Evolutionary conservation across 2,329 filamentous ascomycete genomes (phyloP), one percentile per base, ranked within the genome.

Genomic region (Cladosporium sp.): DNA sequence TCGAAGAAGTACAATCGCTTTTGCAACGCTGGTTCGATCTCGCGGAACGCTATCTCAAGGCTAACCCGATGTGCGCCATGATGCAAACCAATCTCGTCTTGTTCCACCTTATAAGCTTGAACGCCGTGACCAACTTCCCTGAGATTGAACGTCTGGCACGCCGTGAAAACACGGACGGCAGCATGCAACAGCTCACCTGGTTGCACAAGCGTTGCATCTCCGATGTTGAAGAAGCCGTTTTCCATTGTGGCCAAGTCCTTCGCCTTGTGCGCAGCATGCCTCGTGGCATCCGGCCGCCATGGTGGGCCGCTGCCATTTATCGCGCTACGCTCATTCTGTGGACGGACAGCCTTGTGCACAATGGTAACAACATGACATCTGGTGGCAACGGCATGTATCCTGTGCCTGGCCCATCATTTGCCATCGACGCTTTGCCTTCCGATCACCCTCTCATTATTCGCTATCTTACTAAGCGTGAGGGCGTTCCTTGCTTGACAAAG

Each of bases 261-360:
- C 75, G 81, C 3, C 72, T 85, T 9, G 67, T 86, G 33, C 72
- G 78, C 6, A 69, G 71, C 12, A 85, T 87, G 77, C 75, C 79
- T 2, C 68, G 70, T 25, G 77, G 80, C 42, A 72, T 78, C 3
- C 77, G 82, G 18, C 84, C 84, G 5, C 78, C 76, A 32, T 88
- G 84, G 84, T 88, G 84, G 84, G 72, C 81, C n/a, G 78, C 76
- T 1, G 84, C 83, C 3, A 70, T 87, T 35, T 87, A 88, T 62
- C 80, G 85, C n/a, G 83, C 77, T 2, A 76, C 76, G 3, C 69
- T 85, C 50, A 76, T 83, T 35, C 69, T 84, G 2, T 85, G 82
- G 82, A 73, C 77, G 2, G 79, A 85, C 57, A 79, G 80, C 57
- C 66, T 84, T 49, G 72, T 70, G 5, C 73, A 75, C 51, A 71